Base-by-base conservation (phyloP, 2,329 filamentous ascomycete genomes). In the Fusarium incarnatum region DNA sequence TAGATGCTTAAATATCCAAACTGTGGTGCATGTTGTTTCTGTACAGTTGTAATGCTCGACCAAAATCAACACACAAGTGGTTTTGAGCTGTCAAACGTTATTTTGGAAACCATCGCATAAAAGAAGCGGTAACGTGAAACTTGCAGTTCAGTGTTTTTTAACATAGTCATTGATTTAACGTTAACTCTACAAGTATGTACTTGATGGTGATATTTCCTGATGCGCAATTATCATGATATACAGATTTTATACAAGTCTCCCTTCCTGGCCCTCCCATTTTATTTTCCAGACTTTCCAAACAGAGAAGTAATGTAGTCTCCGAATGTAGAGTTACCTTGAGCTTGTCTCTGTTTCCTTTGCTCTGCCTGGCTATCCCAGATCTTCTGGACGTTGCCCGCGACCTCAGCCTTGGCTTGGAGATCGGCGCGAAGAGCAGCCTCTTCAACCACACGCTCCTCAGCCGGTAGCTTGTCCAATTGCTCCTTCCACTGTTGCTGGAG, bases 351-450 rank as follows among this genome's bases (percentile, higher is more conserved):
- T 75, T 84, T 81, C 54, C 86, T 89, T 74, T 87, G 83, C 71
- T 85, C 85, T 77, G 86, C 87, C 71, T 89, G 83, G 73, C 60
- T 68, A 34, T 76, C 74, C 74, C 74, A 76, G 28, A 76, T 76
- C 57, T 72, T 64, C 75, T 87, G 84, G 69, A 85, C 85, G 77
- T 85, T 87, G 71, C 88, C 83, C 74, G 88, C 86, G 74, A 92
- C 83, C 72, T 91, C 85, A 49, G 85, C 79, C 76, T 89, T 88
- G 69, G 87, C 85, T 75, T 87, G 82, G 59, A 87, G 80, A 80
- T 93, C 89, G 9, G 88, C 89, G 62, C 85, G 83, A 66, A 92
- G 82, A 22, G 91, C 88, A 63, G 86, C 86, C 77, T 91, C 86
- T 77, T 93, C 91, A 20, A 89, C 78, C 45, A 83, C 82, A 28